Base-by-base conservation (phyloP, 1,139 yeast species). In the Yamadazyma trypodendri region DNA sequence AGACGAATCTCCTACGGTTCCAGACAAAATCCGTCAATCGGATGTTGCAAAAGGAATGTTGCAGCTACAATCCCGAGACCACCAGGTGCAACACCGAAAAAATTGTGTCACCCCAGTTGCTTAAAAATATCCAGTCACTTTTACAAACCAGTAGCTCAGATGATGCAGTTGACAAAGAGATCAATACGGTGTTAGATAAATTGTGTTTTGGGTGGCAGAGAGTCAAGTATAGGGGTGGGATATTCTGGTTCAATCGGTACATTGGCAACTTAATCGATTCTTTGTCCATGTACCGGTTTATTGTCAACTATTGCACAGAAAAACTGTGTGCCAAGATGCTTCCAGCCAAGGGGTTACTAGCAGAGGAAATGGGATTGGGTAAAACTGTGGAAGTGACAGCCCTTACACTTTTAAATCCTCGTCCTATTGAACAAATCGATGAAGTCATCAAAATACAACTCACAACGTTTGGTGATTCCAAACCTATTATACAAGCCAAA, bases 281-380 rank as follows among this genome's bases (percentile, higher is more conserved):
- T n/a, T 31, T 40, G 3, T 52, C 58, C 18, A 64, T 70, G 1
- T 43, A 62, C 3, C 41, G 50, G 8, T 68, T 56, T 35, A 36
- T 70, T 38, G 9, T 50, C 7, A 42, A 54, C 5, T 58, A 61
- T 34, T 45, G 49, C 42, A 37, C 44, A 2, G 46, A 45, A 8
- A 20, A 35, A 2, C 46, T 42, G 14, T 44, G 45, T 32, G 24
- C 52, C 45, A 2, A 50, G 10, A 38, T 37, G 4, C 37, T 64
- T 6, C 75, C 74, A 2, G 90, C 88, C 0, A 73, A 72, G 40
- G 96, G 92, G 0, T 62, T 90, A 7, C 58, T 90, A 28, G 84
- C 94, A 1, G 97, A 90, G 55, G 97, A 92, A 59, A 92, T 92
- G 98, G 97, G 98, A 0, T 70, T 92, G 4, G 98, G 98, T 0